phyloP scores from a whole-genome alignment of 1,284 basidiomycete species.

The Abortiporus biennis region DNA sequence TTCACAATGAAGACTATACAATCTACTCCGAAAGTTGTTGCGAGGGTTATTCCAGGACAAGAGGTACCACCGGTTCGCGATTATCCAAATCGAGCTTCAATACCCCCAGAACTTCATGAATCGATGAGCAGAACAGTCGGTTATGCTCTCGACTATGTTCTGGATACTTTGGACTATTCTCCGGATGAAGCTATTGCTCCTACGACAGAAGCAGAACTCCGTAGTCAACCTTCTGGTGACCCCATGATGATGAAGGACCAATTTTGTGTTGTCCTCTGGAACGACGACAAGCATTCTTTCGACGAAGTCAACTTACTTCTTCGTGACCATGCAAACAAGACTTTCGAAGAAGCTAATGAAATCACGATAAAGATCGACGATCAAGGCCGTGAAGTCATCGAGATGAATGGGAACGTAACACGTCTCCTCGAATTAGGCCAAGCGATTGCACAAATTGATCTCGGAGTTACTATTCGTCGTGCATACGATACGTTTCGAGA shows the following conservation, averaged over 20 bases:
- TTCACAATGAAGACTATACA: slow-evolving; percentile 23
- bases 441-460: slow-evolving; percentile 81
- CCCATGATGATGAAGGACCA: slow-evolving; percentile 68
- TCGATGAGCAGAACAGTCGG: slow-evolving; percentile 70
- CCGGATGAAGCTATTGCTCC: slow-evolving; percentile 77
- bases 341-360: slow-evolving; percentile 58
- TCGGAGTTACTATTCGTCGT: slow-evolving; percentile 86
- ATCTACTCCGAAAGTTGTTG: slow-evolving; percentile 24
- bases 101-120: slow-evolving; percentile 63
- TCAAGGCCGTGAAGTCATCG: slow-evolving; percentile 81
- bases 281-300: slow-evolving; percentile 96
- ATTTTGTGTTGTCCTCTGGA: slow-evolving; percentile 88
- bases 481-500: slow-evolving; percentile 90
- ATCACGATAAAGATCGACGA: slow-evolving; percentile 74
- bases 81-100: slow-evolving; percentile 48
- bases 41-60: slow-evolving; percentile 32
- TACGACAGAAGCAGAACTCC: slow-evolving; percentile 59
- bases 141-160: slow-evolving; percentile 78
- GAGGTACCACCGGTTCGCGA: slow-evolving; percentile 53
- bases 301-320: slow-evolving; percentile 85
- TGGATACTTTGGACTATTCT: slow-evolving; percentile 82
- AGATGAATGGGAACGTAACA: slow-evolving; percentile 65
- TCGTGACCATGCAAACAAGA: slow-evolving; percentile 56
- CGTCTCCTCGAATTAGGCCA: slow-evolving; percentile 78
- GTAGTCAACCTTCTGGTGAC: slow-evolving; percentile 67